phyloP scores from a whole-genome alignment of 31 red algal species.

The Endocladia muricata region DNA sequence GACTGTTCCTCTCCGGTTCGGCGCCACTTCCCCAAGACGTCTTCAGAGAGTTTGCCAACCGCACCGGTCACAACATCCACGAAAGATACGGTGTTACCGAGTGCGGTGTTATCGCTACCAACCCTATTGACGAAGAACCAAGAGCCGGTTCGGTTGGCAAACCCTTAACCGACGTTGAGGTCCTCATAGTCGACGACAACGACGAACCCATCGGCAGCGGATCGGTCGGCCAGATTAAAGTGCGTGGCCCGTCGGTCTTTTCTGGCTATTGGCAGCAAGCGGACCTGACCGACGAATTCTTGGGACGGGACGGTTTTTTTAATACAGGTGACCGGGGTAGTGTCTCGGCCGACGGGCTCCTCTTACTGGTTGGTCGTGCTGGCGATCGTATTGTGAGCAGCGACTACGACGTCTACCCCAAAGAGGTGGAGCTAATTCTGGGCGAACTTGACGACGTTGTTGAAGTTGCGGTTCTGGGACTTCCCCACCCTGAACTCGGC shows the following conservation, averaged over 20 bases:
- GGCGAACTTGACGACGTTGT: neutral
- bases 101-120: neutral
- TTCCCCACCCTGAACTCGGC: neutral
- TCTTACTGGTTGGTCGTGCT: neutral
- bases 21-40: neutral
- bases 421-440: constrained; percentile 1
- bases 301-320: neutral
- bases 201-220: neutral
- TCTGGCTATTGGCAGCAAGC: neutral
- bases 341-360: neutral
- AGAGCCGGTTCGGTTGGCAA: neutral
- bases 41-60: neutral
- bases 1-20: neutral
- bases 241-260: neutral
- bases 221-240: neutral
- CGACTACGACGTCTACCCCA: neutral
- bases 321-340: neutral
- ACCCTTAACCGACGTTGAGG: neutral
- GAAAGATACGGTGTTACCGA: constrained; percentile 3
- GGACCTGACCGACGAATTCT: neutral
- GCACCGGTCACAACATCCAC: neutral
- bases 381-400: neutral
- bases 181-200: neutral
- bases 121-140: neutral
- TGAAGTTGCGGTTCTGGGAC: neutral